Percentiles rank a stretch among this genome's conserved stretches.
Evolutionary conservation across 2,329 filamentous ascomycete genomes (phyloP).

Genomic region (Neopestalotiopsis sp.): DNA sequence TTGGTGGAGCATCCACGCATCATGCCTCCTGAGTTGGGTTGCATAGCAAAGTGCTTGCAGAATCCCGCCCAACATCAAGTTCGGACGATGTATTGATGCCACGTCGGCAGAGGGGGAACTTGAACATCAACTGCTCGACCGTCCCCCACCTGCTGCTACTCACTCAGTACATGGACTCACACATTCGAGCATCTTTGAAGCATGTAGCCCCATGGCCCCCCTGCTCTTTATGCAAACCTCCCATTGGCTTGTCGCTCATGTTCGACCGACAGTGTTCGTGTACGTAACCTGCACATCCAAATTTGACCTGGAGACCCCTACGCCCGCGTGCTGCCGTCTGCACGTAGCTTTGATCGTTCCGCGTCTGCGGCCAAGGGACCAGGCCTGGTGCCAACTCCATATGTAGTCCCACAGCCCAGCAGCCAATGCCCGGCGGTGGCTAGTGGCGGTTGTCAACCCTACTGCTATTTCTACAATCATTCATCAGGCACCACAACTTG

Average conservation of each 20-base stretch:
- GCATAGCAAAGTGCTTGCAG: slow-evolving; percentile 32
- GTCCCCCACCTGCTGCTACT: slow-evolving; percentile 33
- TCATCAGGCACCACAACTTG: slow-evolving; percentile 30
- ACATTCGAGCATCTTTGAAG: slow-evolving; percentile 19
- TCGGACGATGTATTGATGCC: slow-evolving; percentile 37
- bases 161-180: slow-evolving; percentile 23
- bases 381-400: neutral
- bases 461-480: slow-evolving; percentile 22
- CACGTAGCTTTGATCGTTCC: slow-evolving; percentile 35
- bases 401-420: neutral
- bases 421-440: slow-evolving; percentile 24
- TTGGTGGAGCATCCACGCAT: slow-evolving; percentile 37
- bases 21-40: slow-evolving; percentile 38
- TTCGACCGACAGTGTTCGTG: slow-evolving; percentile 7
- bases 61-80: slow-evolving; percentile 12
- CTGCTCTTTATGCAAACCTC: slow-evolving; percentile 3
- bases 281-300: slow-evolving; percentile 17
- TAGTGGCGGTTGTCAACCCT: slow-evolving; percentile 37
- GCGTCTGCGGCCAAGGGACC: slow-evolving; percentile 35
- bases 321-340: slow-evolving; percentile 30
- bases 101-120: slow-evolving; percentile 36
- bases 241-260: slow-evolving; percentile 16
- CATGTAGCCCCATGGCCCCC: slow-evolving; percentile 9
- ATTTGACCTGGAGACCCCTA: slow-evolving; percentile 21
- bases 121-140: slow-evolving; percentile 33